These are phyloP conservation scores for Schizochytrium sp. DNA, from an alignment of 108 stramenopile genomes.

Conservation along the genomic window DNA sequence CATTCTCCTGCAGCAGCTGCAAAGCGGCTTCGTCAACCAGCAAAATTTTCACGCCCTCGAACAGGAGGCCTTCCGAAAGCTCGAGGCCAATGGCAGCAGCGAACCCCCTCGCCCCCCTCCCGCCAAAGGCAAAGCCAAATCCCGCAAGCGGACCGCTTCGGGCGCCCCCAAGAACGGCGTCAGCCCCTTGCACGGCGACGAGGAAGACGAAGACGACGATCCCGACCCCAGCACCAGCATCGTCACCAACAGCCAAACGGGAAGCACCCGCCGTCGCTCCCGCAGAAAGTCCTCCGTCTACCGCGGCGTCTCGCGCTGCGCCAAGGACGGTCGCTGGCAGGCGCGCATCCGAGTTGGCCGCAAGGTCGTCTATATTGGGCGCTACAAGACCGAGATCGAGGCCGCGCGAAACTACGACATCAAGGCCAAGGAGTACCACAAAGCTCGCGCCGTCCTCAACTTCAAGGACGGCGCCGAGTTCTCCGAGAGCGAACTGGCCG, in stretches of 20 bases:
- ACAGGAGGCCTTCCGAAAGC: not conserved
- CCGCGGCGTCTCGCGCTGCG: not conserved
- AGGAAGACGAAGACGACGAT: not conserved
- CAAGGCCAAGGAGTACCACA: not conserved
- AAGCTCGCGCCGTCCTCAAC: not conserved
- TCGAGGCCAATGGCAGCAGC: not conserved
- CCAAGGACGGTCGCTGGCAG: slow-evolving; percentile 10
- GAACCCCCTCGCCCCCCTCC: not conserved
- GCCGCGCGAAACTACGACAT: not conserved
- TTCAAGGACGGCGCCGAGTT: not conserved
- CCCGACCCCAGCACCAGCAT: not conserved
- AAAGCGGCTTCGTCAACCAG: not conserved
- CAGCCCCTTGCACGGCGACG: not conserved
- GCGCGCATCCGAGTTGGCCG: not conserved
- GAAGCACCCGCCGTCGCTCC: not conserved
- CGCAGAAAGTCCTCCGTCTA: not conserved
- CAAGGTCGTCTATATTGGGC: not conserved
- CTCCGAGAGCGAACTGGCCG: not conserved
- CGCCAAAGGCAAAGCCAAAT: not conserved
- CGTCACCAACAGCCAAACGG: not conserved
- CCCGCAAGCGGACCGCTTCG: not conserved
- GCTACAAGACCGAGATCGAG: not conserved
- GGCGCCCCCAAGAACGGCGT: not conserved
- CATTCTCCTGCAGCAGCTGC: not conserved
- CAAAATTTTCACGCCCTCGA: not conserved